Evolutionary conservation across 768 basidiomycete genomes (phyloP).

Genomic region (Neoboletus brunneissimus): DNA sequence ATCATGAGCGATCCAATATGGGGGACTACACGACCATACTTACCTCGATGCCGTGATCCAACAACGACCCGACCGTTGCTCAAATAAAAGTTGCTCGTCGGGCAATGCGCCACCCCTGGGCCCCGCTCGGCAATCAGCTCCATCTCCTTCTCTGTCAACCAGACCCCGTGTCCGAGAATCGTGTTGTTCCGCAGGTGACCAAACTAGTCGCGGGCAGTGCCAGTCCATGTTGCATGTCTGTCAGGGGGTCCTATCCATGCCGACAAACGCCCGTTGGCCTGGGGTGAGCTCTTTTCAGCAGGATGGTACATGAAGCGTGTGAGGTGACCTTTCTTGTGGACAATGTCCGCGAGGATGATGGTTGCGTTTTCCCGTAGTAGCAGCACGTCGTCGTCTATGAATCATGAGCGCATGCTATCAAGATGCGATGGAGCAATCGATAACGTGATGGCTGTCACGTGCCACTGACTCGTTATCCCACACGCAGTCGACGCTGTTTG

Average conservation of each 20-base stretch:
- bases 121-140: conserved; percentile 56
- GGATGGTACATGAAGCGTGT: neutral
- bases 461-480: too few species aligned
- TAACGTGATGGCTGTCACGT: too few species aligned
- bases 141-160: conserved; percentile 70
- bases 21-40: neutral
- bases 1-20: neutral
- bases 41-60: conserved; percentile 85
- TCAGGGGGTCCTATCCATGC: conserved; percentile 25
- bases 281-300: conserved; percentile 1
- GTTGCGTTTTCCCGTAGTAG: conserved; percentile 86
- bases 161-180: conserved; percentile 81
- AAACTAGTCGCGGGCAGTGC: conserved; percentile 74
- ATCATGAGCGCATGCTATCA: too few species aligned
- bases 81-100: conserved; percentile 89
- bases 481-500: too few species aligned
- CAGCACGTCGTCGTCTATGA: conserved; percentile 82
- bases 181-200: conserved; percentile 75
- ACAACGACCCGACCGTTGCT: conserved; percentile 75
- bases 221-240: conserved; percentile 38
- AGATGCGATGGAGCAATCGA: conserved; percentile 63
- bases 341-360: conserved; percentile 71
- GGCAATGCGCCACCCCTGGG: conserved; percentile 88
- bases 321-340: conserved; percentile 50
- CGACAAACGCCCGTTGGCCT: conserved; percentile 83